Conservation (phyloP, 192 early-diverging fungal species). For the Coemansia guatemalensis region DNA sequence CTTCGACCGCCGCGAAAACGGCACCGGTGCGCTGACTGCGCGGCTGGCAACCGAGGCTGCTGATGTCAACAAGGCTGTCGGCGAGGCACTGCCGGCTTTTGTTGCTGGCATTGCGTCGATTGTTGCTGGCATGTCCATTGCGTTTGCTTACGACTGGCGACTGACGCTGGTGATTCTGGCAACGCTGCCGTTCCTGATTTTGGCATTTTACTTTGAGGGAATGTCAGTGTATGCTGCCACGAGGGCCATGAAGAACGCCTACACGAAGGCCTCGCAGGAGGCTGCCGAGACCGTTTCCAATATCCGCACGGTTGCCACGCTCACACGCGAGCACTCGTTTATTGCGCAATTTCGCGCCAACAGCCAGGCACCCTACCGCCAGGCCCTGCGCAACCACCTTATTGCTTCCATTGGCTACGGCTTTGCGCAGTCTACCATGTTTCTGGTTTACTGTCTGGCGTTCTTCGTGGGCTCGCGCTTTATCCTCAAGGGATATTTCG, state of each 20-base stretch:
- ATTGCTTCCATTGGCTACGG: slow-evolving; percentile 71
- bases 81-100: slow-evolving; percentile 45
- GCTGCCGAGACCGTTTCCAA: slow-evolving; percentile 82
- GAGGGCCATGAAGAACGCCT: slow-evolving; percentile 65
- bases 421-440: slow-evolving; percentile 68
- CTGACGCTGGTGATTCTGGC: slow-evolving; percentile 76
- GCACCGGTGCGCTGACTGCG: slow-evolving; percentile 79
- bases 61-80: slow-evolving; percentile 58
- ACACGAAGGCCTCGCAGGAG: slow-evolving; percentile 77
- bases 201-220: slow-evolving; percentile 39
- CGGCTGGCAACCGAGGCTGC: slow-evolving; percentile 79
- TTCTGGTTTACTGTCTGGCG: slow-evolving; percentile 72
- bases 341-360: slow-evolving; percentile 61
- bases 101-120: slow-evolving; percentile 25
- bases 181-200: slow-evolving; percentile 60
- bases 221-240: slow-evolving; percentile 45
- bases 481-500: slow-evolving; percentile 52
- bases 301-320: slow-evolving; percentile 83
- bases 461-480: slow-evolving; percentile 74
- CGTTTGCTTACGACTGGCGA: slow-evolving; percentile 77
- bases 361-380: slow-evolving; percentile 66
- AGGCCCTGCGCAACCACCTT: slow-evolving; percentile 63
- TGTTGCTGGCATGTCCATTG: slow-evolving; percentile 56
- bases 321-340: slow-evolving; percentile 74
- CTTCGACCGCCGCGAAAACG: slow-evolving; percentile 78